phyloP scores from a whole-genome alignment of 768 basidiomycete species.

The Pleurotus platypus region DNA sequence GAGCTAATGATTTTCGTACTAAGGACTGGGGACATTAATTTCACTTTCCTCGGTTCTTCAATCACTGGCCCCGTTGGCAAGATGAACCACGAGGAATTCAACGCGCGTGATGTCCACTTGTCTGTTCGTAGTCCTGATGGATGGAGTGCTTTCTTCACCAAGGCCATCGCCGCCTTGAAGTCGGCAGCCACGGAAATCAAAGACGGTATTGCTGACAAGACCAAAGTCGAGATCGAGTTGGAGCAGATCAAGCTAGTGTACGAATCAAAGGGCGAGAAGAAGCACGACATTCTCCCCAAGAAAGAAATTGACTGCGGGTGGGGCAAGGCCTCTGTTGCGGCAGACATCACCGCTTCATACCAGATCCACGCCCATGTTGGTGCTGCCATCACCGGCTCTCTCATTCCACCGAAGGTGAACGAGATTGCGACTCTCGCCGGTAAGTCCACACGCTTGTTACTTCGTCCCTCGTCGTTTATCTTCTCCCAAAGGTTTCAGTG shows the following conservation, averaged over 20 bases:
- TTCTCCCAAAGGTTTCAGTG: not conserved
- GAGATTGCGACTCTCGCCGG: constrained; percentile 1
- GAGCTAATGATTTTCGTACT: not conserved
- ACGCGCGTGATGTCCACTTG: not conserved
- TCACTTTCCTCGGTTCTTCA: not conserved
- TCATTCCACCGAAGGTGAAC: not conserved
- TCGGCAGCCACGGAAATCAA: not conserved
- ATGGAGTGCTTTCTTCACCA: not conserved
- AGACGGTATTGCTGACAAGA: constrained; percentile 1
- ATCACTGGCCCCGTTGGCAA: constrained; percentile 1
- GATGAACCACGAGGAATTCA: constrained; percentile 5
- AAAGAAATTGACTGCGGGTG: not conserved
- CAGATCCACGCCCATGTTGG: not conserved
- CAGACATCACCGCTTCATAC: not conserved
- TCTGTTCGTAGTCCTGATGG: not conserved
- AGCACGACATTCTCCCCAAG: constrained; percentile 3
- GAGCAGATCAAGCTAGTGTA: not conserved
- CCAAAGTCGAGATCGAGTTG: not conserved
- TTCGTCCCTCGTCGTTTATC: not conserved
- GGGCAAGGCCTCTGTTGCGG: constrained; percentile 3
- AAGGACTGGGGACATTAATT: not conserved
- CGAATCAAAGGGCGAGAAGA: constrained; percentile 1
- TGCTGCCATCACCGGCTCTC: not conserved
- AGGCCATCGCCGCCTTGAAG: not conserved
- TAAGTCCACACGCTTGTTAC: not conserved